Percentiles rank a stretch among this genome's conserved stretches.
These are phyloP conservation scores for Nitzschia inconspicua DNA, from an alignment of 108 stramenopile genomes.

Conservation along the genomic window DNA sequence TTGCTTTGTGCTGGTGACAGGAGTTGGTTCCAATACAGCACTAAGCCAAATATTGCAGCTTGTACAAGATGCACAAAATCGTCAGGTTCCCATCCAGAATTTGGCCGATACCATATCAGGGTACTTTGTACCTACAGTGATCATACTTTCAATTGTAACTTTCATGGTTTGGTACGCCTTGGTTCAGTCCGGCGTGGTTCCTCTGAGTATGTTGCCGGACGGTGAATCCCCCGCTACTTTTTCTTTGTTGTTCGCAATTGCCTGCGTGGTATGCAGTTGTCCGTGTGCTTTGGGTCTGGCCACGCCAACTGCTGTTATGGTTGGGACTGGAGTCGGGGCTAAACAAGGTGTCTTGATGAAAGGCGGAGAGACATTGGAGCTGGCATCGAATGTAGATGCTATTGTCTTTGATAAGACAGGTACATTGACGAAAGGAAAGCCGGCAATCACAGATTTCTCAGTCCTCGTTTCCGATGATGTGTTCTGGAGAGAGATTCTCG, in stretches of 20 bases:
- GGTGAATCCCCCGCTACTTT: conserved; percentile 38
- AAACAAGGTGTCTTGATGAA: conserved; percentile 94
- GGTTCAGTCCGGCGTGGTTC: conserved; percentile 22
- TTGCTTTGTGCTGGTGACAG: conserved; percentile 70
- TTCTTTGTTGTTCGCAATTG: conserved; percentile 59
- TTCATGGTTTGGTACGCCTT: conserved; percentile 66
- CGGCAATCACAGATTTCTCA: conserved; percentile 64
- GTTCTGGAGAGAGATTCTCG: conserved; percentile 34
- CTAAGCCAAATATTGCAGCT: conserved; percentile 83
- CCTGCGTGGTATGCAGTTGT: conserved; percentile 95
- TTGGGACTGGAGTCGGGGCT: conserved; percentile 93
- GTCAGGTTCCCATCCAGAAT: conserved; percentile 89
- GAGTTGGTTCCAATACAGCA: conserved; percentile 68
- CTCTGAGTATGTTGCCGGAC: conserved; percentile 15
- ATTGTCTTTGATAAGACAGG: conserved; percentile 98
- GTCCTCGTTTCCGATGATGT: conserved; percentile 12
- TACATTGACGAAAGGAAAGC: conserved; percentile 90
- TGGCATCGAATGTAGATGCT: conserved; percentile 73
- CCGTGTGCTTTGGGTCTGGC: conserved; percentile 98
- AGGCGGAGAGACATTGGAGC: conserved; percentile 93
- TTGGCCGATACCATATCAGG: conserved; percentile 88
- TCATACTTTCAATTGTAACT: conserved; percentile 64
- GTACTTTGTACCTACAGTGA: conserved; percentile 87
- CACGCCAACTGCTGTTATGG: conserved; percentile 91
- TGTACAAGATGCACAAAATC: conserved; percentile 94